These are phyloP conservation scores for Rhytidhysteron rufulum DNA, from an alignment of 2,329 filamentous ascomycete species.

Conservation along the genomic window DNA sequence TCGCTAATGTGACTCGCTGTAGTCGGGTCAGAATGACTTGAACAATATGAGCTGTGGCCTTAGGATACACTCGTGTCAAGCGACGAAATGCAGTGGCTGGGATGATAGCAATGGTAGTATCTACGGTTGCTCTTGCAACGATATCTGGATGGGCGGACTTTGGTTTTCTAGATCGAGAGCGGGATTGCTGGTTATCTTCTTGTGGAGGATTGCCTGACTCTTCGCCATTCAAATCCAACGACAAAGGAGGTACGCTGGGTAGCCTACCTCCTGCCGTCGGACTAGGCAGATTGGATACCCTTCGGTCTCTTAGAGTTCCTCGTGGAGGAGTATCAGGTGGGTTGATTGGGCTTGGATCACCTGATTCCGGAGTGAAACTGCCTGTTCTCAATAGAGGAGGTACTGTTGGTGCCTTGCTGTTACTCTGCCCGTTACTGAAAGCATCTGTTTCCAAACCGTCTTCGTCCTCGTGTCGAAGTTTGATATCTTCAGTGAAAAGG, in stretches of 20 bases:
- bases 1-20: slow-evolving; percentile 89
- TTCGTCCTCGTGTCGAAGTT: slow-evolving; percentile 66
- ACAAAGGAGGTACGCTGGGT: slow-evolving; percentile 69
- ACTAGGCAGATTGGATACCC: slow-evolving; percentile 30
- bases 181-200: slow-evolving; percentile 12
- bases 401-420: slow-evolving; percentile 7
- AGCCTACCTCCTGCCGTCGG: slow-evolving; percentile 33
- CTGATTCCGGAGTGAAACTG: slow-evolving; percentile 29
- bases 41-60: slow-evolving; percentile 94
- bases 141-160: slow-evolving; percentile 94
- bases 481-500: slow-evolving; percentile 92
- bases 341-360: slow-evolving; percentile 26
- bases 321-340: slow-evolving; percentile 10
- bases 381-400: slow-evolving; percentile 23
- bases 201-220: slow-evolving; percentile 19
- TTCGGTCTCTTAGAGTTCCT: slow-evolving; percentile 18
- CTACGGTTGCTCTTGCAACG: slow-evolving; percentile 89
- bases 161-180: slow-evolving; percentile 38
- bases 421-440: slow-evolving; percentile 21
- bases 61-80: slow-evolving; percentile 89
- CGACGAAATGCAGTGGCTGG: slow-evolving; percentile 93
- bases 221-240: slow-evolving; percentile 53
- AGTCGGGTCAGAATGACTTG: slow-evolving; percentile 94
- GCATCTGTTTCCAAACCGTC: slow-evolving; percentile 39
- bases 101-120: slow-evolving; percentile 97